Evolutionary conservation across 2,329 filamentous ascomycete genomes (phyloP).

Genomic region (Neonectria coccinea): DNA sequence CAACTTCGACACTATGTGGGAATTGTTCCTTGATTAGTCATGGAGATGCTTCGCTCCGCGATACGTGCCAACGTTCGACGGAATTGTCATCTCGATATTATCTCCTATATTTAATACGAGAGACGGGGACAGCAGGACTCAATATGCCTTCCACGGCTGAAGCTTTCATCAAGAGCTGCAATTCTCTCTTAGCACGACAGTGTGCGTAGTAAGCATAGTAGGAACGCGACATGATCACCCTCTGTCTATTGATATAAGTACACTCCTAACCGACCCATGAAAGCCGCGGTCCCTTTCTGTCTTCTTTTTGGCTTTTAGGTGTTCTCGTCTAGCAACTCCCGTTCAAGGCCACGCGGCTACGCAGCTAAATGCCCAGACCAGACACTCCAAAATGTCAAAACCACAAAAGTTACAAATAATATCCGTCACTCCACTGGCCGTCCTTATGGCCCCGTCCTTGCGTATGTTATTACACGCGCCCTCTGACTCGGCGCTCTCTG

Average conservation of each 20-base stretch:
- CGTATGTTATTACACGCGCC: slow-evolving; percentile 41
- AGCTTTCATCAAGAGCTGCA: background rate
- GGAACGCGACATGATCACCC: slow-evolving; percentile 27
- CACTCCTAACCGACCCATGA: slow-evolving; percentile 31
- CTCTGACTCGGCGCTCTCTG: slow-evolving; percentile 19
- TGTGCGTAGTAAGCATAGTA: background rate
- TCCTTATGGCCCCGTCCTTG: slow-evolving; percentile 28
- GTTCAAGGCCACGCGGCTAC: slow-evolving; percentile 12
- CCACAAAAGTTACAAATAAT: slow-evolving; percentile 24
- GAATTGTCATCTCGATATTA: background rate
- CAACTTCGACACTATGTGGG: background rate
- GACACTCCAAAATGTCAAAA: slow-evolving; percentile 16
- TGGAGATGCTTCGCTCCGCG: background rate
- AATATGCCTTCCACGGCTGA: background rate
- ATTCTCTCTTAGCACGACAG: background rate
- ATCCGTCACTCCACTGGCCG: slow-evolving; percentile 29
- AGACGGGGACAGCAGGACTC: no score
- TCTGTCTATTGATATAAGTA: slow-evolving; percentile 48
- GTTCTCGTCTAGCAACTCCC: slow-evolving; percentile 41
- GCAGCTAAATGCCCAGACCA: slow-evolving; percentile 17
- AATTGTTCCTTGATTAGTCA: rapidly evolving
- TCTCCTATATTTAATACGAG: background rate
- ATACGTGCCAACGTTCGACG: background rate
- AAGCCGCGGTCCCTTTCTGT: slow-evolving; percentile 25
- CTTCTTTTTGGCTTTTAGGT: slow-evolving; percentile 35